These are phyloP conservation scores for Fusarium xylarioides DNA, from an alignment of 2,329 filamentous ascomycete genomes.

Conservation along the genomic window DNA sequence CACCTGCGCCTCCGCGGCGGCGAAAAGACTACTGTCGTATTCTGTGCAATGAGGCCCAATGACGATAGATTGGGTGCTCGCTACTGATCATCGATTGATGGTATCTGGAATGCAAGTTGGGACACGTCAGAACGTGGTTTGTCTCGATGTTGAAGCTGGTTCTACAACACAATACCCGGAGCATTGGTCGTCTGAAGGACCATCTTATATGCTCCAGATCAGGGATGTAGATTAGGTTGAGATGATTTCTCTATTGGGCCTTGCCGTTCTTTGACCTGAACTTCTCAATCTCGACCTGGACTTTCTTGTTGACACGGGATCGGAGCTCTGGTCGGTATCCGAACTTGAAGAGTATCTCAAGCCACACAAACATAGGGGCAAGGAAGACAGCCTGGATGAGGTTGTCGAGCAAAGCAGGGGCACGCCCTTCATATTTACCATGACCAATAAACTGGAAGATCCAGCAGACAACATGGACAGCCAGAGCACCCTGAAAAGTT, in stretches of 20 bases:
- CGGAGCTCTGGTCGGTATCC: conserved; percentile 92
- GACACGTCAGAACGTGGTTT: neutral
- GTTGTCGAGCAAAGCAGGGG: conserved; percentile 90
- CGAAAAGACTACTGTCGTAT: neutral
- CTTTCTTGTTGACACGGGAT: conserved; percentile 78
- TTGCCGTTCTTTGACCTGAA: conserved; percentile 68
- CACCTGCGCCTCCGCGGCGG: neutral
- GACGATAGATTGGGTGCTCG: neutral
- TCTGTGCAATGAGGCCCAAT: neutral
- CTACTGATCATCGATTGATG: neutral
- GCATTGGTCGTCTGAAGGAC: neutral
- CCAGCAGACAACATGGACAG: conserved; percentile 80
- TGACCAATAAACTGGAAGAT: conserved; percentile 92
- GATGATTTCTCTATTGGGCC: conserved; percentile 52
- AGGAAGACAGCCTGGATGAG: conserved; percentile 90
- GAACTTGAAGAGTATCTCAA: conserved; percentile 88
- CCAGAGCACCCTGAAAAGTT: conserved; percentile 67
- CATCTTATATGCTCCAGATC: neutral
- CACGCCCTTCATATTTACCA: conserved; percentile 85
- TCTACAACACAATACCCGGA: neutral
- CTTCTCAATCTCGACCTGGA: conserved; percentile 80
- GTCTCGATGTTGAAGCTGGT: conserved; percentile 3
- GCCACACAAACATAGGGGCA: conserved; percentile 96
- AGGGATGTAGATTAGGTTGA: neutral
- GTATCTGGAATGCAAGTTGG: neutral